Base-by-base conservation (phyloP, 192 early-diverging fungal genomes). In the Backusella australiensis region DNA sequence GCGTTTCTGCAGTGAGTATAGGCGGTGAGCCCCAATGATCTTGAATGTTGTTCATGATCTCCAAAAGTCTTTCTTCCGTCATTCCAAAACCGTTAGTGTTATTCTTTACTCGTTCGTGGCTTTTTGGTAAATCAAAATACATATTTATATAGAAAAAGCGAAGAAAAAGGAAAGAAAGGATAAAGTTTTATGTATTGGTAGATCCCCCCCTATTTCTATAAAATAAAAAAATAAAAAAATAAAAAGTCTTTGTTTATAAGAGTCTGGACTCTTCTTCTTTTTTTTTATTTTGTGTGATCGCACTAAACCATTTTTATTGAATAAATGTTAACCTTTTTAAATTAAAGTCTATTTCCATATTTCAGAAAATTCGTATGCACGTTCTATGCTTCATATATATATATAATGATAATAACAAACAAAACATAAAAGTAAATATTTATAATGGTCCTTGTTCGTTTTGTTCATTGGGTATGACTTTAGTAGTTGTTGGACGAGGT, bases 11-110 rank as follows among this genome's bases (percentile, higher is more conserved):
- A 38, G 73, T 74, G 35, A 74, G n/a, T 17, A 74, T 41, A 1
- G 73, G 73, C 17, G 73, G 73, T 29, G 73, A 74, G 0, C 59
- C 35, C 73, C 73, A 75, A 4, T 75, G 73, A 67, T 94, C 93
- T 84, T 94, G 92, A 29, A 94, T 87, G 80, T 88, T 91, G 80
- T 94, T 93, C 53, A 94, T 88, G 35, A 91, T 87, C 36, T 90
- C 90, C 79, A 92, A 0, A 26, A 75, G 19, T 17, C 73, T 59
- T 67, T 65, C 65, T 34, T 75, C 73, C 5, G 70, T 39, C 29
- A 72, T 19, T 26, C 15, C 41, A 29, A 44, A 32, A 39, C 8
- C 17, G 14, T 72, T 14, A 1, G 1, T 63, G 0, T 29, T 63
- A 12, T 12, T 12, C 12, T 63, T 63, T 15, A 12, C 26, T 29